These are phyloP conservation scores for Neurospora pannonica DNA, from an alignment of 495 filamentous ascomycete species.

Conservation along the genomic window DNA sequence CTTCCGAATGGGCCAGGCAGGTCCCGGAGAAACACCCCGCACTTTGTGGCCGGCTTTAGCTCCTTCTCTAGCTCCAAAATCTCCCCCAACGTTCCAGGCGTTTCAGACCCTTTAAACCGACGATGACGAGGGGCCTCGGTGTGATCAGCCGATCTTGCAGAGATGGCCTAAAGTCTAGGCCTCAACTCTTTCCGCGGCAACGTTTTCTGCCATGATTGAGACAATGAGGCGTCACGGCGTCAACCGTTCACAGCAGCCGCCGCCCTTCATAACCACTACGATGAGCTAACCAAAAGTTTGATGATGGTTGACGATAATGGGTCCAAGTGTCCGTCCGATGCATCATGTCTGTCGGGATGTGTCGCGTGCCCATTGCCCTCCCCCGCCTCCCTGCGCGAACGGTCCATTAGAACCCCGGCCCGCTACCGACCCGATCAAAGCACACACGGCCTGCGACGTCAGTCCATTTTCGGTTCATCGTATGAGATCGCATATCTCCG, in stretches of 20 bases:
- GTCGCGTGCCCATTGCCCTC: neutral
- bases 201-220: neutral
- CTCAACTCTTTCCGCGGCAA: neutral
- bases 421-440: slow-evolving; percentile 5
- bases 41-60: slow-evolving; percentile 32
- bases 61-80: slow-evolving; percentile 43
- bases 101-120: neutral
- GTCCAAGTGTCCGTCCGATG: neutral
- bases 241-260: neutral
- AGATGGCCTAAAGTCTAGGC: neutral
- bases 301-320: neutral
- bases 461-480: neutral
- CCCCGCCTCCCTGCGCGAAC: neutral
- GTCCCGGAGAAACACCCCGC: neutral
- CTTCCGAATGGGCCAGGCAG: neutral
- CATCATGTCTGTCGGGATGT: neutral
- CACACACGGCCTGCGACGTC: slow-evolving; percentile 13
- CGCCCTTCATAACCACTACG: neutral
- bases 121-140: neutral
- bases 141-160: neutral
- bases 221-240: neutral
- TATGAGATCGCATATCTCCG: neutral
- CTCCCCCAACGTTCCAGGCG: neutral
- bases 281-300: neutral
- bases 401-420: neutral